These are phyloP conservation scores for Artemisia tridentata DNA, from an alignment of 129 eudicot genomes.

Conservation along the genomic window DNA sequence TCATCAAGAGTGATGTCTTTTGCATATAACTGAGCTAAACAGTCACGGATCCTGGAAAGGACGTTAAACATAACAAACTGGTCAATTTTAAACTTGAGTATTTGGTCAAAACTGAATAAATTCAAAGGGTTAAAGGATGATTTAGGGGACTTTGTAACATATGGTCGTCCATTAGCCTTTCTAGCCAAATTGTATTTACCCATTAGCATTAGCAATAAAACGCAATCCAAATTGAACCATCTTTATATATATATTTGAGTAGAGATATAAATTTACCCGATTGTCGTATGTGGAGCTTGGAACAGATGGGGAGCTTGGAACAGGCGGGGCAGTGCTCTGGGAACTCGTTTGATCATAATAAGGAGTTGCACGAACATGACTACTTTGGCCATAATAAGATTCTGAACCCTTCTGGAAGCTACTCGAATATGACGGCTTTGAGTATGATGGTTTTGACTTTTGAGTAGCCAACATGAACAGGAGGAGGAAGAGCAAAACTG, in stretches of 20 bases:
- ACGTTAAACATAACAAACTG: neutral
- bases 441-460: slow-evolving; percentile 32
- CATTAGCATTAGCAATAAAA: neutral
- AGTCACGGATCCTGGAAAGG: slow-evolving; percentile 65
- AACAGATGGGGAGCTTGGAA: slow-evolving; percentile 59
- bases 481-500: slow-evolving; percentile 89
- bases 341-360: slow-evolving; percentile 10
- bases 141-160: neutral
- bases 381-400: slow-evolving; percentile 42
- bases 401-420: slow-evolving; percentile 58
- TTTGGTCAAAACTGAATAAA: neutral
- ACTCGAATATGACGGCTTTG: slow-evolving; percentile 49
- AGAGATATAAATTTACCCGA: slow-evolving; percentile 40
- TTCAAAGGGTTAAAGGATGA: neutral
- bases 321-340: slow-evolving; percentile 45
- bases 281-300: slow-evolving; percentile 66
- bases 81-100: slow-evolving; percentile 11
- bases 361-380: slow-evolving; percentile 35
- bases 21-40: slow-evolving; percentile 78
- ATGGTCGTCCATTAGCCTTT: neutral
- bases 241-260: neutral
- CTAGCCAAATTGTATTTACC: slow-evolving; percentile 2
- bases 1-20: slow-evolving; percentile 95
- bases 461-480: slow-evolving; percentile 30
- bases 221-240: neutral